Base-by-base conservation (phyloP, 192 early-diverging fungal genomes). In the Coemansia sp. region DNA sequence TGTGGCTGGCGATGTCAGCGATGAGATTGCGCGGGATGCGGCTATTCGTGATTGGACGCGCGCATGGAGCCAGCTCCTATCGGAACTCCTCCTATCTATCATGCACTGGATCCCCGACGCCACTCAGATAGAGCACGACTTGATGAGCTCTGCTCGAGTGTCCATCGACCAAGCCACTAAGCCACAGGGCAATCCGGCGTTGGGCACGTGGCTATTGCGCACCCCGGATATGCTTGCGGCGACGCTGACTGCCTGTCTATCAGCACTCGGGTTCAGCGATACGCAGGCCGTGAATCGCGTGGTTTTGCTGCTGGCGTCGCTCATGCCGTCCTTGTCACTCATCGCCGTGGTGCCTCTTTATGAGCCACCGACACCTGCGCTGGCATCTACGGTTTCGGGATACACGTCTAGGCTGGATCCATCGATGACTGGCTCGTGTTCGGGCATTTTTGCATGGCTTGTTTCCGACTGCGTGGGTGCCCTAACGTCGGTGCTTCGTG, bases 31-130 rank as follows among this genome's bases (percentile, higher is more conserved):
- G 3, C 73, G 58, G 11, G 78, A 81, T 11, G 67, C 63, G 39
- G 14, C 69, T 18, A 45, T 81, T 14, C 73, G 78, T 20, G 73
- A 72, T 60, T 75, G 78, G 73, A 75, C 78, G 13, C 69, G 73
- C 3, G 65, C 78, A 4, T 81, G 73, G 73, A 62, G 66, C 63
- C 69, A 63, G 53, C 31, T 74, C 0, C 33, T 75, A 8, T 37
- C 40, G 5, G 73, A 69, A 5, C 40, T 81, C 7, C 56, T 81
- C 21, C 43, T 35, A 0, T 18, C 60, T 1, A 46, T 71, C 3
- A 13, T 58, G 14, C 11, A 36, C 24, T 61, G 45, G 71, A 11
- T 79, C 18, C 77, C 78, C 0, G 73, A 66, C 2, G 73, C 73
- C 9, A 36, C 70, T 46, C 73, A 71, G 24, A 69, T 81, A 35